Percentiles rank a stretch among this genome's conserved stretches.
These are phyloP conservation scores for Vickermania ingenoplastis DNA, from an alignment of 208 protist genomes.

Conservation along the genomic window DNA sequence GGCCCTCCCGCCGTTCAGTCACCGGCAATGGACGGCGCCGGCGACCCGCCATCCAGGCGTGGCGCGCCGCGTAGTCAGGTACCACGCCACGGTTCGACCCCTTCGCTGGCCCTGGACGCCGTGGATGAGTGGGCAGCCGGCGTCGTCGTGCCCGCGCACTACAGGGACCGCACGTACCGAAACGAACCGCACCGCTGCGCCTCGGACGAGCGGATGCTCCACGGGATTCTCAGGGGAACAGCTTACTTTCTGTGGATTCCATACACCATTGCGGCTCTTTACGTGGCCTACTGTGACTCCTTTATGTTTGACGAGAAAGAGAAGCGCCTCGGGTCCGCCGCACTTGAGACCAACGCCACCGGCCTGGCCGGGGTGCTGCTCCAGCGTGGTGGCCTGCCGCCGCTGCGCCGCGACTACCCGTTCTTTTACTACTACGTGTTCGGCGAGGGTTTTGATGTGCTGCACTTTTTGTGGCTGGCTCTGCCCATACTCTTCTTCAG, in stretches of 20 bases:
- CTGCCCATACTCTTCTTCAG: background rate
- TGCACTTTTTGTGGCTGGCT: background rate
- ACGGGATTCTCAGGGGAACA: conserved; percentile 12
- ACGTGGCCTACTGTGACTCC: conserved; percentile 47
- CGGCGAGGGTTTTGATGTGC: conserved; percentile 1
- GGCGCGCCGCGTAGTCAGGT: no score
- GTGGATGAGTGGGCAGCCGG: no score
- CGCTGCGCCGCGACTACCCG: background rate
- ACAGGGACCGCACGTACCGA: no score
- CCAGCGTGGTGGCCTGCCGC: background rate
- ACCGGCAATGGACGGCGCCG: no score
- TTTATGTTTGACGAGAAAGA: conserved; percentile 7
- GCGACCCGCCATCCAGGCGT: no score
- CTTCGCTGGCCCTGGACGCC: no score
- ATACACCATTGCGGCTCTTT: conserved; percentile 50
- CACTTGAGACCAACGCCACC: no score
- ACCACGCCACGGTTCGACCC: no score
- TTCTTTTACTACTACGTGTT: background rate
- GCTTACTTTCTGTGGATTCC: conserved; percentile 58
- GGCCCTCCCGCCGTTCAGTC: no score
- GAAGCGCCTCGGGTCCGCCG: background rate
- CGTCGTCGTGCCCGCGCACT: no score
- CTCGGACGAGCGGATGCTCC: conserved; percentile 5
- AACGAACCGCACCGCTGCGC: no score
- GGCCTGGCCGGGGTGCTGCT: no score